Evolutionary conservation across 1,284 basidiomycete genomes (phyloP).

Genomic region (Leccinum griseonigrum): DNA sequence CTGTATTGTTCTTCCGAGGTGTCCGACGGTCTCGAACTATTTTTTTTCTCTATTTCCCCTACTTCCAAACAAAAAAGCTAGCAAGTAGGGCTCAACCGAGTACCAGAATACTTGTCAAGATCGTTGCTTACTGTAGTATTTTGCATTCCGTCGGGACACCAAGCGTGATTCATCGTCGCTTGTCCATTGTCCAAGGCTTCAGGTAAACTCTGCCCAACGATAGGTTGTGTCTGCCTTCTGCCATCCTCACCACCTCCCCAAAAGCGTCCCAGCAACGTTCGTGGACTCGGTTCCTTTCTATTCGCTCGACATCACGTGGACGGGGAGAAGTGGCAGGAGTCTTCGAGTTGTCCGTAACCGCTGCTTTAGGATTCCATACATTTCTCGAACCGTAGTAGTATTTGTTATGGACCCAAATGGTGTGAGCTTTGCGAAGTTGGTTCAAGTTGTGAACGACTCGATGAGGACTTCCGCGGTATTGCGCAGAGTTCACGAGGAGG

Average conservation of each 20-base stretch:
- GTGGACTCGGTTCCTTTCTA: slow-evolving; percentile 18
- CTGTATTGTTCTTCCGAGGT: slow-evolving; percentile 16
- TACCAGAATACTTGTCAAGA: not conserved
- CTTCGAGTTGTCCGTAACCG: slow-evolving; percentile 24
- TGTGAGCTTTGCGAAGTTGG: slow-evolving; percentile 34
- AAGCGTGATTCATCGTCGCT: not conserved
- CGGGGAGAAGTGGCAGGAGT: slow-evolving; percentile 4
- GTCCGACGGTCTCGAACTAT: not conserved
- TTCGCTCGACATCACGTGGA: slow-evolving; percentile 13
- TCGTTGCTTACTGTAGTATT: slow-evolving; percentile 9
- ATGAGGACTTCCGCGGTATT: slow-evolving; percentile 61
- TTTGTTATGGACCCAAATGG: slow-evolving; percentile 22
- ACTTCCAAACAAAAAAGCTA: slow-evolving; percentile 1
- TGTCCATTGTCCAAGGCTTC: slow-evolving; percentile 25
- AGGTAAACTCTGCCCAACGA: slow-evolving; percentile 30
- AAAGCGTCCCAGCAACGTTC: slow-evolving; percentile 34
- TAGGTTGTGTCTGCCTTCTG: slow-evolving; percentile 31
- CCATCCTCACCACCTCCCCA: slow-evolving; percentile 32
- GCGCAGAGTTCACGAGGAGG: slow-evolving; percentile 53
- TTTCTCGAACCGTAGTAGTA: slow-evolving; percentile 22
- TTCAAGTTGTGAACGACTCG: slow-evolving; percentile 51
- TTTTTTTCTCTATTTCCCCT: not conserved
- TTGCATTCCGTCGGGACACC: not conserved
- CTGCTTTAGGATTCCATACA: slow-evolving; percentile 48
- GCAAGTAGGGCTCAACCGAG: not conserved